These are phyloP conservation scores for Skeletonema menzelii DNA, from an alignment of 108 stramenopile species.

Conservation along the genomic window DNA sequence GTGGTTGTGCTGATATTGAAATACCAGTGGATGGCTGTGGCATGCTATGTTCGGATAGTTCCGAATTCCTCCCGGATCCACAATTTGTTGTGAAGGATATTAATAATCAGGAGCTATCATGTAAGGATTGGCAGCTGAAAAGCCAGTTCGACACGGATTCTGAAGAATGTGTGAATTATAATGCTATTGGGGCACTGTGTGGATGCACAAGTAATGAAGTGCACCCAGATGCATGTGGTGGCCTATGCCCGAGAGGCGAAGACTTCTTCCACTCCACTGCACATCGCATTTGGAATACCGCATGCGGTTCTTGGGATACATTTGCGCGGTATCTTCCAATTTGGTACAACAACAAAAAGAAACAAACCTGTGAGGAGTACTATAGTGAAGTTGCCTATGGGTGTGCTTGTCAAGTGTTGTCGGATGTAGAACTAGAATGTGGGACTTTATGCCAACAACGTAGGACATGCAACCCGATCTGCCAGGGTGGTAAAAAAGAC, in stretches of 20 bases:
- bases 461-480: neutral
- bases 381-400: neutral
- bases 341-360: neutral
- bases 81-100: neutral
- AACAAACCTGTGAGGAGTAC: neutral
- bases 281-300: neutral
- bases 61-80: neutral
- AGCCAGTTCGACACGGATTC: neutral
- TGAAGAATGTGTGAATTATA: constrained; percentile 5
- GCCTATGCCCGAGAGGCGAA: neutral
- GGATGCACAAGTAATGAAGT: neutral
- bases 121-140: neutral
- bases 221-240: neutral
- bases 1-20: neutral
- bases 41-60: neutral
- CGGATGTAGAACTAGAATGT: neutral
- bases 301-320: neutral
- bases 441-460: neutral
- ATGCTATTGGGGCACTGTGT: neutral
- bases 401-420: neutral
- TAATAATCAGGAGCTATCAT: neutral
- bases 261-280: neutral
- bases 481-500: neutral
- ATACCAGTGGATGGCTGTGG: neutral
- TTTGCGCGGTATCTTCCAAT: neutral